These are phyloP conservation scores for Suhomyces choctaworum DNA, from an alignment of 1,139 yeast genomes.

Conservation along the genomic window DNA sequence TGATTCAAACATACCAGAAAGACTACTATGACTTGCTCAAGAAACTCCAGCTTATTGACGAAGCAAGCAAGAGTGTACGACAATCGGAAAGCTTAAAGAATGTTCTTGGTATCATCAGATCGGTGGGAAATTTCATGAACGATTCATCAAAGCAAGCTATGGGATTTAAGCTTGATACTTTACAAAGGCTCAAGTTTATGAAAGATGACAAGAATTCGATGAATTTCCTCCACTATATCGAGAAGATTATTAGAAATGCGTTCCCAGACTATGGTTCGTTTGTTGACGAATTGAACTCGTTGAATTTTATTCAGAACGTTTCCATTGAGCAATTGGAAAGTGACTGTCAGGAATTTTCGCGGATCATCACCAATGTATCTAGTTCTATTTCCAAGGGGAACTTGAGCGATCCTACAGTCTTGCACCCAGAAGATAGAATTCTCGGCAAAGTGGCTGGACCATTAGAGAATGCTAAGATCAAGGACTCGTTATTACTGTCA, in stretches of 20 bases:
- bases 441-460: conserved; percentile 48
- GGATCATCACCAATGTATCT: conserved; percentile 52
- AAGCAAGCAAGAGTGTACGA: conserved; percentile 61
- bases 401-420: conserved; percentile 60
- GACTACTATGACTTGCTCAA: conserved; percentile 70
- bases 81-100: conserved; percentile 65
- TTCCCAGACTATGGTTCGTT: conserved; percentile 79
- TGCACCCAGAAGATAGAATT: conserved; percentile 81
- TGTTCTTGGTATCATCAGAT: conserved; percentile 72
- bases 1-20: conserved; percentile 65
- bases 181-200: conserved; percentile 80
- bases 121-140: conserved; percentile 93
- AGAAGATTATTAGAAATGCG: conserved; percentile 69
- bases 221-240: conserved; percentile 86
- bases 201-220: conserved; percentile 78
- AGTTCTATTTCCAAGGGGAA: conserved; percentile 68
- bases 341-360: conserved; percentile 67
- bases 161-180: conserved; percentile 81
- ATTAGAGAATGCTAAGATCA: conserved; percentile 62
- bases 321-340: conserved; percentile 73
- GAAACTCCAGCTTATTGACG: conserved; percentile 66
- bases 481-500: conserved; percentile 54
- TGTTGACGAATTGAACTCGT: conserved; percentile 70
- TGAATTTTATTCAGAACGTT: conserved; percentile 63
- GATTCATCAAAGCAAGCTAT: conserved; percentile 74